These are phyloP conservation scores for Oryza glaberrima DNA, from an alignment of 176 grass and related monocot species.

Conservation along the genomic window DNA sequence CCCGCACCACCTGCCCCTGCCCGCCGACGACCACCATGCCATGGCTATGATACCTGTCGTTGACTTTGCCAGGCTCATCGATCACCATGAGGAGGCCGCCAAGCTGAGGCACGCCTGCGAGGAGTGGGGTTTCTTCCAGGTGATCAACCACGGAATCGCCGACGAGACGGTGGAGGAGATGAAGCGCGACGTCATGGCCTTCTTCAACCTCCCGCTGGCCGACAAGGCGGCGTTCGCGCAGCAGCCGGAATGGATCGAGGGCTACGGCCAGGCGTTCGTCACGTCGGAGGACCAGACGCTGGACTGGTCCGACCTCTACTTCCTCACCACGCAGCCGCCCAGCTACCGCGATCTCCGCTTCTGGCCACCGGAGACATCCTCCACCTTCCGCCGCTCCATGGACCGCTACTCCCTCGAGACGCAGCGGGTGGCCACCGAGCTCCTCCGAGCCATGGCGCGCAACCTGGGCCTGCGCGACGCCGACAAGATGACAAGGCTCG, in stretches of 20 bases:
- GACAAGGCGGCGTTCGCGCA: conserved; percentile 40
- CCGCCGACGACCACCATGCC: no score
- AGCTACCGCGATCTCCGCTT: conserved; percentile 38
- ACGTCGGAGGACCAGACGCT: conserved; percentile 58
- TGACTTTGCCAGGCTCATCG: no score
- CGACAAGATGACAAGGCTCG: conserved; percentile 24
- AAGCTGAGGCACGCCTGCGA: conserved; percentile 45
- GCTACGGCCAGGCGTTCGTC: conserved; percentile 64
- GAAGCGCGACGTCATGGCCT: conserved; percentile 14
- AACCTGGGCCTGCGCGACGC: conserved; percentile 37
- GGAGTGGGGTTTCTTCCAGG: conserved; percentile 59
- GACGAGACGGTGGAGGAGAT: conserved; percentile 21
- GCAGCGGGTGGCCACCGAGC: conserved; percentile 35
- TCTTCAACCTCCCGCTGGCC: conserved; percentile 48
- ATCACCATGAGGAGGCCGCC: conserved; percentile 5
- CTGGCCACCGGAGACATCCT: conserved; percentile 33
- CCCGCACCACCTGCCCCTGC: no score
- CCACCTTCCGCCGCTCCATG: not conserved
- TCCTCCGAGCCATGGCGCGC: conserved; percentile 43
- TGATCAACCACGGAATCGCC: conserved; percentile 52
- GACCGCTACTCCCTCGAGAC: conserved; percentile 30
- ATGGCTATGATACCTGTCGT: no score
- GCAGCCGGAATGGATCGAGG: conserved; percentile 41
- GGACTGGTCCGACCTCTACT: conserved; percentile 42
- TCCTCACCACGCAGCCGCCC: conserved; percentile 45